These are phyloP conservation scores for Chimonanthus salicifolius DNA, from an alignment of 164 flowering plant species.

Conservation along the genomic window DNA sequence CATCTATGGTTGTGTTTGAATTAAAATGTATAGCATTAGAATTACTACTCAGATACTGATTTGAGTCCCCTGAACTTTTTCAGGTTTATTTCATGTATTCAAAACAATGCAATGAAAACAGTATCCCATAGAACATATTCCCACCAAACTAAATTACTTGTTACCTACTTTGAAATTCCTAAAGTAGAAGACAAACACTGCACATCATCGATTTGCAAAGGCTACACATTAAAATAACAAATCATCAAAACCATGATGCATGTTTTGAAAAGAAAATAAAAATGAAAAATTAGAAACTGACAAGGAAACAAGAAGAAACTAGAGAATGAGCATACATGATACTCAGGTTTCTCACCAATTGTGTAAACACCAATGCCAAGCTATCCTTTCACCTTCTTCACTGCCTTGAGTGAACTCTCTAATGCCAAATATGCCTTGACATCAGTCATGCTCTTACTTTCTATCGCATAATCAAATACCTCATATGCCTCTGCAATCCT, in stretches of 20 bases:
- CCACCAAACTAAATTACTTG: too few relatives aligned
- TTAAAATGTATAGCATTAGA: background rate
- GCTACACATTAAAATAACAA: background rate
- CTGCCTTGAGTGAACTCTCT: conserved; percentile 61
- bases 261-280: too few relatives aligned
- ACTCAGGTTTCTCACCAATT: too few relatives aligned
- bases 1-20: too few relatives aligned
- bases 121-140: too few relatives aligned
- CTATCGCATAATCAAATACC: conserved; percentile 78
- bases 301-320: background rate
- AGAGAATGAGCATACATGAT: background rate
- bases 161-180: too few relatives aligned
- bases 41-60: too few relatives aligned
- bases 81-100: too few relatives aligned
- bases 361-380: too few relatives aligned
- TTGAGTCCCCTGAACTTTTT: too few relatives aligned
- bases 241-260: background rate
- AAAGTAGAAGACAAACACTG: background rate
- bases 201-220: background rate
- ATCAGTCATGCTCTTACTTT: conserved; percentile 75
- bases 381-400: background rate
- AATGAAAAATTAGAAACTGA: background rate
- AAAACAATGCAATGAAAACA: too few relatives aligned
- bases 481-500: conserved; percentile 79
- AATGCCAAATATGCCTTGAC: conserved; percentile 60